phyloP scores from a whole-genome alignment of 768 basidiomycete species.

The Cystofilobasidium ferigula region DNA sequence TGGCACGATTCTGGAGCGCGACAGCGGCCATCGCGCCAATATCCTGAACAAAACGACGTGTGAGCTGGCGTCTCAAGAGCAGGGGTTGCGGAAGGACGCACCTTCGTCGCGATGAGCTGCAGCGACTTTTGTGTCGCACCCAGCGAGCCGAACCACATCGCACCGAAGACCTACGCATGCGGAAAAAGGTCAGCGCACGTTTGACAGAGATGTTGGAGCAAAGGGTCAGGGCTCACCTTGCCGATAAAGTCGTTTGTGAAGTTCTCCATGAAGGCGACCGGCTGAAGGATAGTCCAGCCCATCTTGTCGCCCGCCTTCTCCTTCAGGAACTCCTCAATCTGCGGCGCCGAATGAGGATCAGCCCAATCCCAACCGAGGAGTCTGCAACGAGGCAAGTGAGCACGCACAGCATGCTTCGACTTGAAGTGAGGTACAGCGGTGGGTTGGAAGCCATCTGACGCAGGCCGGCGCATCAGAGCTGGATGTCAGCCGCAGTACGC shows the following conservation, averaged over 20 bases:
- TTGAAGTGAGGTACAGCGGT: neutral
- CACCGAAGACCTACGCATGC: neutral
- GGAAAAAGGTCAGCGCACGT: no score
- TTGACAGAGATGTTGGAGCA: no score
- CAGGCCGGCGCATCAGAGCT: no score
- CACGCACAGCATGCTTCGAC: neutral
- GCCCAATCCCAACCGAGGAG: neutral
- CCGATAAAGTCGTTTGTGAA: neutral
- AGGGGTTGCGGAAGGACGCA: neutral
- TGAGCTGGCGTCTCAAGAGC: neutral
- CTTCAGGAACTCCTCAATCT: neutral
- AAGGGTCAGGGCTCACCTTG: no score
- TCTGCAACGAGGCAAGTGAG: neutral
- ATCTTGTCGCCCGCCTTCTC: slow-evolving; percentile 5
- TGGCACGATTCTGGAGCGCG: neutral
- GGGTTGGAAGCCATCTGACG: neutral
- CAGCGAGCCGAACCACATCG: neutral
- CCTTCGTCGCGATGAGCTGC: slow-evolving; percentile 1
- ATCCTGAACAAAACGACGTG: neutral
- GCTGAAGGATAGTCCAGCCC: neutral
- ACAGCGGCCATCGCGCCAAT: neutral
- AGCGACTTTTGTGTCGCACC: neutral
- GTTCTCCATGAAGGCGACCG: neutral
- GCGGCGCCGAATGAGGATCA: neutral
- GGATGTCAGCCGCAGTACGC: neutral